phyloP scores from a whole-genome alignment of 2,329 filamentous ascomycete genomes.

The Ceratocystis albifundus region DNA sequence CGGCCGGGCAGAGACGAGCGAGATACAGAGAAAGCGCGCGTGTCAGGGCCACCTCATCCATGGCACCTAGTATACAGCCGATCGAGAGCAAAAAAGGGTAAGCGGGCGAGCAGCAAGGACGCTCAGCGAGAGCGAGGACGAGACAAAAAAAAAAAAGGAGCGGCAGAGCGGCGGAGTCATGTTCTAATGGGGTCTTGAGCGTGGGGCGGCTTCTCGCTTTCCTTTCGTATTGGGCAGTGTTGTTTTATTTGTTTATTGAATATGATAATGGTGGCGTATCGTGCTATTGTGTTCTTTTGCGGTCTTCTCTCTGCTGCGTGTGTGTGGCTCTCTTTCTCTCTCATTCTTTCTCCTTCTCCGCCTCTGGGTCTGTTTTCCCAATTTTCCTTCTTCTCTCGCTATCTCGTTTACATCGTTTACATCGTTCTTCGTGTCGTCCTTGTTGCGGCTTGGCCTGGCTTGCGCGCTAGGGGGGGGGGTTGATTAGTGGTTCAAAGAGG shows the following conservation, averaged over 20 bases:
- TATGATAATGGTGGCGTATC: conserved; percentile 10
- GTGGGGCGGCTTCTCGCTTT: conserved; percentile 6
- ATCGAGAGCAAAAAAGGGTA: not conserved
- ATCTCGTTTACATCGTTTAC: conserved; percentile 8
- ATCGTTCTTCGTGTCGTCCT: not conserved
- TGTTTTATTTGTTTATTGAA: not conserved
- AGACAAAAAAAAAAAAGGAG: not conserved
- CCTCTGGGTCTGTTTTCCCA: not conserved
- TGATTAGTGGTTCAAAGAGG: not conserved
- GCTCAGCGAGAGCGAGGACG: not conserved
- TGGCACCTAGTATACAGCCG: not conserved
- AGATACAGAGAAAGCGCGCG: too few species aligned
- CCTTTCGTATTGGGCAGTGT: conserved; percentile 9
- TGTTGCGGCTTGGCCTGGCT: conserved; percentile 6
- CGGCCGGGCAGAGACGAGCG: not conserved
- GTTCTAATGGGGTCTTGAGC: conserved; percentile 7
- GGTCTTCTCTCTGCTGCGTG: not conserved
- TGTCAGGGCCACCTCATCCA: too few species aligned
- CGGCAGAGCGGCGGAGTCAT: conserved; percentile 8
- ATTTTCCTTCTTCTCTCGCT: not conserved
- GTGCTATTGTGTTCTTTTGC: not conserved
- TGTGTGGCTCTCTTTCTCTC: not conserved
- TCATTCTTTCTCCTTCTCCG: not conserved
- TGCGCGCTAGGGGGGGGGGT: not conserved
- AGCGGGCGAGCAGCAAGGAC: not conserved